Evolutionary conservation across 345 rosid species (phyloP).

Genomic region (Eucalyptus regnans): DNA sequence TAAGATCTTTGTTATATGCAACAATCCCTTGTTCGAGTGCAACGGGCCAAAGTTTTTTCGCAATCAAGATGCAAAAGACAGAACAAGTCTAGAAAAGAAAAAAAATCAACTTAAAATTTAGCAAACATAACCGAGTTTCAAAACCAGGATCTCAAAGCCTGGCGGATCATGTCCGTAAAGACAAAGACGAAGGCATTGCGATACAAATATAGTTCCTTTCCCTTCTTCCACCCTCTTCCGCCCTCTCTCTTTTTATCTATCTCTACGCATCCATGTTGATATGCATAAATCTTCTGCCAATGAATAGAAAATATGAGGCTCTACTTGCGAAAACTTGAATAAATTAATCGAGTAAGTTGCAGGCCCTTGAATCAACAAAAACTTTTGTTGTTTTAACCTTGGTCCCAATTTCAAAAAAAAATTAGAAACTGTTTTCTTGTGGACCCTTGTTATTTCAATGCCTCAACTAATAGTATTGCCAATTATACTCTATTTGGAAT

Average conservation of each 20-base stretch:
- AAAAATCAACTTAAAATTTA: no score
- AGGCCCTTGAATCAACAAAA: neutral
- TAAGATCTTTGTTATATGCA: no score
- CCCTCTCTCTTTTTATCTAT: neutral
- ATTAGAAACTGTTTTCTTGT: neutral
- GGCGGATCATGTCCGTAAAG: no score
- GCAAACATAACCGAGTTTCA: no score
- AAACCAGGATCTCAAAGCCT: no score
- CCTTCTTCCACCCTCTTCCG: neutral
- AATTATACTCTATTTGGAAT: neutral
- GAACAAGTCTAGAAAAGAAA: no score
- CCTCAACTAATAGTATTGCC: neutral
- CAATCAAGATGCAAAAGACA: no score
- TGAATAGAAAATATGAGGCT: neutral
- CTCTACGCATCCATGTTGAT: neutral
- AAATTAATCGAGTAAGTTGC: neutral
- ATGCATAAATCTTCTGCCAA: neutral
- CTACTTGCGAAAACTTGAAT: neutral
- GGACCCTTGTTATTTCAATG: neutral
- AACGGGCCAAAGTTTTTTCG: no score
- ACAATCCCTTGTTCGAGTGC: no score
- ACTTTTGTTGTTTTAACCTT: neutral
- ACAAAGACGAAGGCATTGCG: neutral
- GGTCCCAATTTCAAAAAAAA: neutral
- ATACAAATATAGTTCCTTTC: neutral